Conservation (phyloP, 176 grass and related monocot species). For the Triticum dicoccoides region DNA sequence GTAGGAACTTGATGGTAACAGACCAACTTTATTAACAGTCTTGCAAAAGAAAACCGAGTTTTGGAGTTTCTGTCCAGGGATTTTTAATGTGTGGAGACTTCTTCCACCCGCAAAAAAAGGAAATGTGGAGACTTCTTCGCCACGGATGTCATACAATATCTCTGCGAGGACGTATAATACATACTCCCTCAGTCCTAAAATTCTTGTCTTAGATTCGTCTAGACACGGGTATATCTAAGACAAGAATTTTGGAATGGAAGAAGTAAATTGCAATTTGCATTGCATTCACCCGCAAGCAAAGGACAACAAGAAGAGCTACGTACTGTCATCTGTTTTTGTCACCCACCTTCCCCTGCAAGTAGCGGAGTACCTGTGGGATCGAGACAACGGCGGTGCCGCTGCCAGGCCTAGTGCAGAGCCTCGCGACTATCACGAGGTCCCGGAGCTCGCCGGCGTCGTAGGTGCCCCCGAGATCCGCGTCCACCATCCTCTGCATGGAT, state of each 20-base stretch:
- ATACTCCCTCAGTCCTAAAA: too few relatives aligned
- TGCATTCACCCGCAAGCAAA: neutral
- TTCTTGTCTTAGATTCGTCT: too few relatives aligned
- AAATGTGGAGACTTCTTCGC: neutral
- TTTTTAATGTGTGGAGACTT: neutral
- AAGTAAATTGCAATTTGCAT: neutral
- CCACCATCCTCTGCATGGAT: constrained; percentile 84
- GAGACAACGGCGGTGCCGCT: constrained; percentile 39
- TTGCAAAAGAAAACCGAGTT: neutral
- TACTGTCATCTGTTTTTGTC: neutral
- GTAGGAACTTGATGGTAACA: neutral
- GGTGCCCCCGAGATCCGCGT: constrained; percentile 77
- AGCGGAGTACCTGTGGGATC: constrained; percentile 73
- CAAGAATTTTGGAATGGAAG: too few relatives aligned
- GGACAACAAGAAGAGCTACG: neutral
- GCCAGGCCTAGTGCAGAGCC: constrained; percentile 70
- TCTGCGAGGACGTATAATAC: neutral
- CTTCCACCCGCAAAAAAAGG: too few relatives aligned
- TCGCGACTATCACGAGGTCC: constrained; percentile 69
- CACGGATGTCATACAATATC: neutral
- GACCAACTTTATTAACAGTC: neutral
- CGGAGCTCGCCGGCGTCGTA: constrained; percentile 80
- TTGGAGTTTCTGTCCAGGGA: neutral
- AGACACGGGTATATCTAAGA: too few relatives aligned
- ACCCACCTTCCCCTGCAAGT: constrained; percentile 59